These are phyloP conservation scores for Scytalidium sp. DNA, from an alignment of 2,329 filamentous ascomycete genomes.

Conservation along the genomic window DNA sequence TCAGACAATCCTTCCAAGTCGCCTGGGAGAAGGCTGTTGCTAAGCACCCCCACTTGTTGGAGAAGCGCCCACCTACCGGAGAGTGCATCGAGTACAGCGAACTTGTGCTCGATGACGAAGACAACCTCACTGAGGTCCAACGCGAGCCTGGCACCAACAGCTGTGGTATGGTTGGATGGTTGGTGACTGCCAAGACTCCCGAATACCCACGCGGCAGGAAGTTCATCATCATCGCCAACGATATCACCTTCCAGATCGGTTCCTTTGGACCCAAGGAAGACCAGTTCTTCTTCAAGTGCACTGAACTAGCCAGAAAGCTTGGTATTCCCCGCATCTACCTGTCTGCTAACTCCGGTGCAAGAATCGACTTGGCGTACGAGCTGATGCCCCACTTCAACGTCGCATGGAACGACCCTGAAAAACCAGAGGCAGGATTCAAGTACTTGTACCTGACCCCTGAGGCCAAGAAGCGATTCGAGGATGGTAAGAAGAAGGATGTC, in stretches of 20 bases:
- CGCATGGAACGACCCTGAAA: constrained; percentile 84
- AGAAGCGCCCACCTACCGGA: constrained; percentile 79
- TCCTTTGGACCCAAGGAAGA: constrained; percentile 97
- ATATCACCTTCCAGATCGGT: constrained; percentile 98
- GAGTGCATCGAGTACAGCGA: constrained; percentile 94
- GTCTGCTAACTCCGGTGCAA: constrained; percentile 97
- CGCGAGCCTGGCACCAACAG: constrained; percentile 93
- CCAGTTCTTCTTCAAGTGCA: constrained; percentile 99
- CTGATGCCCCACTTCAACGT: constrained; percentile 96
- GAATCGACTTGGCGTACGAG: constrained; percentile 94
- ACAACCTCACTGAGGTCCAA: constrained; percentile 88
- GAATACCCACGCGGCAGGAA: constrained; percentile 91
- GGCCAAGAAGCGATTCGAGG: constrained; percentile 82
- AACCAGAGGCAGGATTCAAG: constrained; percentile 88
- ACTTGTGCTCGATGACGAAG: constrained; percentile 89
- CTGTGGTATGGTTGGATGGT: constrained; percentile 98
- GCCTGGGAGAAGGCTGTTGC: constrained; percentile 77
- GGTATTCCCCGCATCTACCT: constrained; percentile 97
- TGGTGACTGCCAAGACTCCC: constrained; percentile 89
- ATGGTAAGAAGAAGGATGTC: constrained; percentile 69
- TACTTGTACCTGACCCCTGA: constrained; percentile 92
- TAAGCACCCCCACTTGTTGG: constrained; percentile 69
- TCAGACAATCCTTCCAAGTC: constrained; percentile 97
- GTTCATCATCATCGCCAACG: constrained; percentile 97
- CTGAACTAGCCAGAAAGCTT: constrained; percentile 87